Base-by-base conservation (phyloP, 768 basidiomycete species). In the Daedalea quercina region DNA sequence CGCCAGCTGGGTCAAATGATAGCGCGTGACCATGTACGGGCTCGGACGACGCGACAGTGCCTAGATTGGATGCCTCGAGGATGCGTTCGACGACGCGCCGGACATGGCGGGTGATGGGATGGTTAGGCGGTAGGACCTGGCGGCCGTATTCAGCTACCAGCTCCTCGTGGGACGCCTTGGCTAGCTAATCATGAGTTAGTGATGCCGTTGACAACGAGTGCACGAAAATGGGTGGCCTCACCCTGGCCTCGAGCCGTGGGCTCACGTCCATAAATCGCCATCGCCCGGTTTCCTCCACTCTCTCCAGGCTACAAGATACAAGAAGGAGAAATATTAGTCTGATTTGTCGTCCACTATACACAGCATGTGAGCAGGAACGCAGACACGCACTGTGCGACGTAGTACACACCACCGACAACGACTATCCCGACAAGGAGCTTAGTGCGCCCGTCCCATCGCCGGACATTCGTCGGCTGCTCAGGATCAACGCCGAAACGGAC, bases 261-360 rank as follows among this genome's bases (percentile, higher is more conserved):
- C 76, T 76, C 2, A 85, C 76, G 63, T 89, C 86, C 80, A 97
- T 95, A 65, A 94, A 96, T 20, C 94, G 70, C 79, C 85, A 86
- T 52, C 94, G 72, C 0, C 92, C 91, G 0, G 91, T 94, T 64
- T 94, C 86, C 2, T 87, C 83, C 0, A 92, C 88, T 63, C 80
- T 76, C 65, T 97, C 94, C 24, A 94, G 73, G 62, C 91, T 94
- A 56, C 45, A 22, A 15, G 12, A 3, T 15, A 6, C 20, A 24
- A 11, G 22, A 3, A 13, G 23, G n/a, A 35, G 43, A 11, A 9
- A 47, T 12, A 24, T 45, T 31, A 49, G 42, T 40, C 20, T 31
- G 6, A 11, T 4, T 6, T 17, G 46, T 15, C 19, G 28, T 31
- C 37, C 28, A 50, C n/a, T n/a, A n/a, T 34, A 23, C 24, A 9